phyloP scores from a whole-genome alignment of 306 rosid species.

The Quercus mongolica region DNA sequence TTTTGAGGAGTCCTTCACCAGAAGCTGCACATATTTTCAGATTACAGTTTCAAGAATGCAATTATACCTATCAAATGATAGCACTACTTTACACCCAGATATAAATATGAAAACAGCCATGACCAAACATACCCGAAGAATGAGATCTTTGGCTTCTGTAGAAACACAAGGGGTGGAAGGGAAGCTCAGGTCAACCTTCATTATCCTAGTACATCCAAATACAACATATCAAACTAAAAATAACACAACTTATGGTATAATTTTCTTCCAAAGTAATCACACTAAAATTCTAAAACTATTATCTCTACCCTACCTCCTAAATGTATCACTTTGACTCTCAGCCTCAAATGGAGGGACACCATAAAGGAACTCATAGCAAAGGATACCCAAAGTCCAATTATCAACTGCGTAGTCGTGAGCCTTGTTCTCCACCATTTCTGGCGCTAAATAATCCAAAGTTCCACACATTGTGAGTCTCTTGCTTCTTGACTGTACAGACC shows the following conservation, averaged over 20 bases:
- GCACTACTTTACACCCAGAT: background rate
- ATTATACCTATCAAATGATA: background rate
- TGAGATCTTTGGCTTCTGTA: slow-evolving; percentile 65
- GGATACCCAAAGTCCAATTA: slow-evolving; percentile 87
- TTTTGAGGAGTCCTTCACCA: slow-evolving; percentile 72
- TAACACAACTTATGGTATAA: background rate
- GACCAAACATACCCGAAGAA: slow-evolving; percentile 48
- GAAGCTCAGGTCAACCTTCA: slow-evolving; percentile 62
- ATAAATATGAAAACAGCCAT: background rate
- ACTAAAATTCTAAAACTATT: background rate
- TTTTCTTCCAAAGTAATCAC: background rate
- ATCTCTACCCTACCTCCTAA: slow-evolving; percentile 44
- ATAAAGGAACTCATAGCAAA: slow-evolving; percentile 85
- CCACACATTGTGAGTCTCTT: slow-evolving; percentile 93
- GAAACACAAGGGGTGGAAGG: slow-evolving; percentile 61
- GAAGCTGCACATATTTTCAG: slow-evolving; percentile 49
- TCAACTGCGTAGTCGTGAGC: slow-evolving; percentile 85
- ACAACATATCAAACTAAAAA: background rate
- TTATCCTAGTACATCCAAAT: slow-evolving; percentile 45
- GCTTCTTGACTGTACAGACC: slow-evolving; percentile 83
- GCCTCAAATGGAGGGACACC: slow-evolving; percentile 94
- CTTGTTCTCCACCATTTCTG: slow-evolving; percentile 87
- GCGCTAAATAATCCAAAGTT: slow-evolving; percentile 88
- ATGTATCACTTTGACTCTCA: slow-evolving; percentile 77
- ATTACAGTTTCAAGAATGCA: background rate